Conservation (phyloP, 352 stramenopile species). For the Globisporangium cederbergense region DNA sequence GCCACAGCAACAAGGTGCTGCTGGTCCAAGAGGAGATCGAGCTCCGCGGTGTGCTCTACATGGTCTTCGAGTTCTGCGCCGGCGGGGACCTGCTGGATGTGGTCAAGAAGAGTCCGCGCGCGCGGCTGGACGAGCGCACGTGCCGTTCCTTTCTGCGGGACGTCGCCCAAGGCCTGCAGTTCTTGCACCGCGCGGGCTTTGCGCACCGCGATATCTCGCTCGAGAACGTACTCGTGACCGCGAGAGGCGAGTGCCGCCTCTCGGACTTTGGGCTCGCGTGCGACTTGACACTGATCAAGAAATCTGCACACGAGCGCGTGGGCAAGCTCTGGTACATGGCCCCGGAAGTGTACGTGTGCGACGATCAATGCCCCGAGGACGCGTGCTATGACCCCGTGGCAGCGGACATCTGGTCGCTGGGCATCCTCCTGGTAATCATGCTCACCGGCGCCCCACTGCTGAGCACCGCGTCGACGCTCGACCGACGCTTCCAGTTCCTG, state of each 20-base stretch:
- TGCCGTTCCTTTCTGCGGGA: constrained; percentile 37
- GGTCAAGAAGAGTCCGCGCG: constrained; percentile 28
- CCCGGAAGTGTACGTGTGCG: constrained; percentile 47
- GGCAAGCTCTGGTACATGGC: constrained; percentile 73
- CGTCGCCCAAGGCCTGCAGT: constrained; percentile 28
- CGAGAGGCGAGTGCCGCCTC: constrained; percentile 33
- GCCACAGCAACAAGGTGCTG: constrained; percentile 34
- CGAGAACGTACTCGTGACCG: constrained; percentile 52
- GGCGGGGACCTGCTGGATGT: constrained; percentile 54
- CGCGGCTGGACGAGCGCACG: constrained; percentile 29
- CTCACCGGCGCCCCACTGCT: constrained; percentile 47
- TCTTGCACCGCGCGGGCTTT: constrained; percentile 41
- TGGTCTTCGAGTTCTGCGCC: constrained; percentile 54
- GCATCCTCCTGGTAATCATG: constrained; percentile 64
- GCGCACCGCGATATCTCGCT: constrained; percentile 61
- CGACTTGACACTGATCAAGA: constrained; percentile 15
- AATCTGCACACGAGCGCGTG: constrained; percentile 28
- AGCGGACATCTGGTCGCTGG: constrained; percentile 64
- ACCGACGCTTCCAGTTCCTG: constrained; percentile 33
- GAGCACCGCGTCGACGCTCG: constrained; percentile 25
- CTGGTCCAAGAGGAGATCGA: constrained; percentile 45
- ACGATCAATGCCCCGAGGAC: constrained; percentile 24
- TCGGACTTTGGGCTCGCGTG: constrained; percentile 56
- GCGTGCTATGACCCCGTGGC: constrained; percentile 39
- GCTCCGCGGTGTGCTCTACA: constrained; percentile 33